These are phyloP conservation scores for Dioszegia crocea DNA, from an alignment of 768 basidiomycete species.

Conservation along the genomic window DNA sequence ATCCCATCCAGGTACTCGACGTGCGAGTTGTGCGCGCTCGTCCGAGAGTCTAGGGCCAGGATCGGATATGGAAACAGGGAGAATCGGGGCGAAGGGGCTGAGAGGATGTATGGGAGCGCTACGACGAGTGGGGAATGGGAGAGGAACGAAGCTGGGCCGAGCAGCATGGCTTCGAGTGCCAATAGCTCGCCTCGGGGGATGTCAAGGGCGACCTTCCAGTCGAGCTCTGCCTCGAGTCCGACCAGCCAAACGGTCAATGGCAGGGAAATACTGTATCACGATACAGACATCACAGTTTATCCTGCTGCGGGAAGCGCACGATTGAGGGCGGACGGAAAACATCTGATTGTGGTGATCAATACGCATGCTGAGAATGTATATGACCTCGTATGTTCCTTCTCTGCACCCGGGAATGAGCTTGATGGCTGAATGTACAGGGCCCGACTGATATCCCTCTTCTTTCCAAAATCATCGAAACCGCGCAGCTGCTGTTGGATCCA, in stretches of 20 bases:
- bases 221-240: not conserved
- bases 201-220: no score
- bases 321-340: slow-evolving; percentile 27
- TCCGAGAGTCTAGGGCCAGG: not conserved
- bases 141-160: not conserved
- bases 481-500: slow-evolving; percentile 19
- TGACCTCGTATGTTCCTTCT: slow-evolving; percentile 29
- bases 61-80: not conserved
- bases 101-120: not conserved
- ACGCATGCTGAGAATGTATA: slow-evolving; percentile 37
- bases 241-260: slow-evolving; percentile 6
- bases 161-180: not conserved
- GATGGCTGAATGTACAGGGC: slow-evolving; percentile 14
- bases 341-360: slow-evolving; percentile 36
- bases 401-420: not conserved
- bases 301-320: slow-evolving; percentile 31
- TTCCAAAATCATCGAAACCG: slow-evolving; percentile 28
- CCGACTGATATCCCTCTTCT: slow-evolving; percentile 35
- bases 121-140: not conserved
- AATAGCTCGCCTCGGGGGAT: not conserved
- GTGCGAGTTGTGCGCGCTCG: slow-evolving; percentile 2
- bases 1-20: slow-evolving; percentile 2
- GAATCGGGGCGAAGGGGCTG: not conserved
- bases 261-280: slow-evolving; percentile 29
- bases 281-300: slow-evolving; percentile 31